Conservation (phyloP, 352 stramenopile genomes). For the Phytophthora hybrid region DNA sequence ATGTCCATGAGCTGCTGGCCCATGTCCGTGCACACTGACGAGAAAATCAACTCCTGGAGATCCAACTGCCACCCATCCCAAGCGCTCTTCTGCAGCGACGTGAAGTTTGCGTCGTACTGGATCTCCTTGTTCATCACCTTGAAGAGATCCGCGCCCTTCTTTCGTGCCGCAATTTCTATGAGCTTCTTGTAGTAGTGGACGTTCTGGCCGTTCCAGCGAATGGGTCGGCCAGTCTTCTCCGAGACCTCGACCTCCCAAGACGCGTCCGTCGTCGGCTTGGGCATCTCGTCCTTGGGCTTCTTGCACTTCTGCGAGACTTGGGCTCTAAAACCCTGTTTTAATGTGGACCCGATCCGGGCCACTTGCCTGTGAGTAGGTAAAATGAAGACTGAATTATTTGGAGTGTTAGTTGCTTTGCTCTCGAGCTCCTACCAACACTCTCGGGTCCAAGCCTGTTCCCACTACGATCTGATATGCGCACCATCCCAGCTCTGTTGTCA, state of each 20-base stretch:
- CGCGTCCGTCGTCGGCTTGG: slow-evolving; percentile 13
- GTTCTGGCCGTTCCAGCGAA: no score
- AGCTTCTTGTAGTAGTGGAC: not conserved
- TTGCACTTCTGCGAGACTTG: no score
- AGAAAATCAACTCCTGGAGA: not conserved
- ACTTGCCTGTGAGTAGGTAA: not conserved
- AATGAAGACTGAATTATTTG: not conserved
- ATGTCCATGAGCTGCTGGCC: slow-evolving; percentile 16
- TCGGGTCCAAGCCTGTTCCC: not conserved
- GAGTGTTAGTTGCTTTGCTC: not conserved
- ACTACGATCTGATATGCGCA: not conserved
- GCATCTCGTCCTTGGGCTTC: not conserved
- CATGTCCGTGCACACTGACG: slow-evolving; percentile 17
- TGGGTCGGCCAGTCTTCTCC: no score
- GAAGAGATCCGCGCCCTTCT: no score
- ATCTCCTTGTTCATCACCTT: not conserved
- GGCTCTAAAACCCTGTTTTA: not conserved
- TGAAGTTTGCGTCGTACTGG: not conserved
- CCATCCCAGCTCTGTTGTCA: not conserved
- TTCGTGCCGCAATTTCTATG: no score
- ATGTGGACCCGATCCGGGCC: not conserved
- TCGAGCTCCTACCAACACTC: not conserved
- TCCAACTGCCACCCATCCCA: slow-evolving; percentile 1
- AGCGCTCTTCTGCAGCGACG: not conserved
- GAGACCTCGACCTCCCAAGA: slow-evolving; percentile 4